A percentile compares a stretch with the other conserved stretches of the same genome.
These are phyloP conservation scores for Lactarius evosmus DNA, from an alignment of 768 basidiomycete genomes.

Conservation along the genomic window DNA sequence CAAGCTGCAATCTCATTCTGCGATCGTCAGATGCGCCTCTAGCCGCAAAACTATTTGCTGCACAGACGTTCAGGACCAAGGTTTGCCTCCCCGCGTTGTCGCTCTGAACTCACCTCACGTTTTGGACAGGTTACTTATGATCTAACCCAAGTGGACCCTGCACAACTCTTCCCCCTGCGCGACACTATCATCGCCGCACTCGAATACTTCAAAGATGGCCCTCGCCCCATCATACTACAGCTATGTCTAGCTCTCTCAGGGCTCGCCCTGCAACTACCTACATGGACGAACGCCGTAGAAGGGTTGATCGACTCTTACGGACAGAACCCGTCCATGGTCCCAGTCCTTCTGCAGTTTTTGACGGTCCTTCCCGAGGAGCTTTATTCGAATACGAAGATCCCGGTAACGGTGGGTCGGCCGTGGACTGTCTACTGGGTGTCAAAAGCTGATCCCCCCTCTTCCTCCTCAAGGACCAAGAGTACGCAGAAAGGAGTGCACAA, in stretches of 20 bases:
- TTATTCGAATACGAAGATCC: conserved; percentile 78
- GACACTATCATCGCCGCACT: conserved; percentile 84
- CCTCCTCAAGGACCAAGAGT: conserved; percentile 66
- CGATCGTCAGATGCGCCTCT: conserved; percentile 71
- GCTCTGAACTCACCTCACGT: conserved; percentile 9
- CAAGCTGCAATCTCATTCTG: conserved; percentile 88
- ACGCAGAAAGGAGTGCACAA: conserved; percentile 53
- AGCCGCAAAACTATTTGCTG: conserved; percentile 88
- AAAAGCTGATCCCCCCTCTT: neutral
- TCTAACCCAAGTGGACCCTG: conserved; percentile 77
- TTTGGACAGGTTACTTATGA: conserved; percentile 86
- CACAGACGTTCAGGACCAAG: conserved; percentile 95
- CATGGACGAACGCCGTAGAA: conserved; percentile 80
- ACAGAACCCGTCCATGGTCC: conserved; percentile 77
- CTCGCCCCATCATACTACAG: conserved; percentile 82
- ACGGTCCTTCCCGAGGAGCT: conserved; percentile 90
- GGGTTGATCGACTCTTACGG: conserved; percentile 84
- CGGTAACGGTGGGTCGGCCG: conserved; percentile 66
- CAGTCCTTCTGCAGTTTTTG: conserved; percentile 82
- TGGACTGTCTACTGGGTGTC: neutral
- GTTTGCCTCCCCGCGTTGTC: conserved; percentile 43
- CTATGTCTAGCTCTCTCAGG: conserved; percentile 88
- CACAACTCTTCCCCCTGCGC: conserved; percentile 72
- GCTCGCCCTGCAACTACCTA: conserved; percentile 82
- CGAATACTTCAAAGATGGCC: conserved; percentile 67